Percentiles rank a stretch among this genome's conserved stretches.
Conservation (phyloP, 1,284 basidiomycete genomes). For the Cystobasidium sp. region DNA sequence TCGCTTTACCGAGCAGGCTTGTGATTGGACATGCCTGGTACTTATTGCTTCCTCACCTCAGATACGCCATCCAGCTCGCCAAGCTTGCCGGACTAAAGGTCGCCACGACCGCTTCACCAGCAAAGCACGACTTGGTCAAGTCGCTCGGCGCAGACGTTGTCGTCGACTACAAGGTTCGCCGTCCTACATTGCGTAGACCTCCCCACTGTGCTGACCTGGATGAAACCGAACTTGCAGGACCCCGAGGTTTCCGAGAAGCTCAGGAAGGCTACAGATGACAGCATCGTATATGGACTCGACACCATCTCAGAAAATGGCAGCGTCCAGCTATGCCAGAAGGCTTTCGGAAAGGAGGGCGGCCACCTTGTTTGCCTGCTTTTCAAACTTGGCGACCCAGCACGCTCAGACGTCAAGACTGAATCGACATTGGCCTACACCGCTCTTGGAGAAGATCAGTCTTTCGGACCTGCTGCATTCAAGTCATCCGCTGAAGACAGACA, state of each 20-base stretch:
- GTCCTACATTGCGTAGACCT: too few species aligned
- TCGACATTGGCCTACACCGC: constrained; percentile 43
- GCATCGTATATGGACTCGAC: constrained; percentile 49
- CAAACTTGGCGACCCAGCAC: constrained; percentile 43
- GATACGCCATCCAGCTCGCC: constrained; percentile 64
- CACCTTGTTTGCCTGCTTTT: constrained; percentile 47
- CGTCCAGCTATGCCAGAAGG: constrained; percentile 37
- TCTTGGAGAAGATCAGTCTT: constrained; percentile 44
- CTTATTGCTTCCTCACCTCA: background rate
- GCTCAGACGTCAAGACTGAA: constrained; percentile 33
- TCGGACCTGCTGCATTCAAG: constrained; percentile 43
- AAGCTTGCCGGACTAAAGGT: constrained; percentile 64
- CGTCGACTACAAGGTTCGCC: constrained; percentile 57
- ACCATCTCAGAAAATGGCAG: constrained; percentile 49
- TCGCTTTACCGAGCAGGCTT: background rate
- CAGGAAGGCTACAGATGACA: constrained; percentile 45
- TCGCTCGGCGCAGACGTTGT: constrained; percentile 64
- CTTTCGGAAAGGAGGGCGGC: constrained; percentile 37
- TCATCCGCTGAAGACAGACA: constrained; percentile 40
- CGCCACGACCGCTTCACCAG: constrained; percentile 63
- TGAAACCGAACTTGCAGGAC: constrained; percentile 31
- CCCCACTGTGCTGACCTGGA: too few species aligned
- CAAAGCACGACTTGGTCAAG: constrained; percentile 61
- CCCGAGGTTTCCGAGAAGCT: constrained; percentile 45
- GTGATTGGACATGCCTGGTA: background rate